Evolutionary conservation across 331 rosid genomes (phyloP).

Genomic region (Ulmus americana): DNA sequence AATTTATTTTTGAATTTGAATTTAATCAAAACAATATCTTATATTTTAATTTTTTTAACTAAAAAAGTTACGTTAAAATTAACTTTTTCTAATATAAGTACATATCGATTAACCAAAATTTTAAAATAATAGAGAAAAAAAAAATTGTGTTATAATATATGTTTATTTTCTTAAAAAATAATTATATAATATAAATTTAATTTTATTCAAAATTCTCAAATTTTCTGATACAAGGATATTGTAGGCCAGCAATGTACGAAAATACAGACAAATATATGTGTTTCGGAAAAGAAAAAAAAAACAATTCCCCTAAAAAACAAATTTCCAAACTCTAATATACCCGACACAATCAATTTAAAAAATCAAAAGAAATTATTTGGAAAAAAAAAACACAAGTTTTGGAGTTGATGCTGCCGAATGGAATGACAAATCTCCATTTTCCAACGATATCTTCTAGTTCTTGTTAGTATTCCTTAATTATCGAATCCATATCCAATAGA

Average conservation of each 20-base stretch:
- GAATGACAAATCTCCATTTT: slow-evolving; percentile 21
- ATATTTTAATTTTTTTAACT: no score
- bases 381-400: background rate
- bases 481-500: background rate
- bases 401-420: slow-evolving; percentile 1
- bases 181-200: background rate
- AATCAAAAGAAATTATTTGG: background rate
- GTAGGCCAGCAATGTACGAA: slow-evolving; percentile 14
- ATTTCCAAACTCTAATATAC: background rate
- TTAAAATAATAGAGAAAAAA: no score
- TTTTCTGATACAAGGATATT: background rate
- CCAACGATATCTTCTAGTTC: slow-evolving; percentile 1
- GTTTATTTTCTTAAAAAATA: background rate
- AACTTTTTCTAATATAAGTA: no score
- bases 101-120: no score
- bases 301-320: background rate
- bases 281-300: slow-evolving; percentile 15
- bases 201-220: no score
- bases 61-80: no score
- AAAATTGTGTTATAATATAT: no score
- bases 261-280: slow-evolving; percentile 1
- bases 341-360: slow-evolving; percentile 6
- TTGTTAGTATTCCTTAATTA: background rate
- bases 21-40: no score
- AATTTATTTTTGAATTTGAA: no score